A percentile compares a stretch with the other conserved stretches of the same genome.
These are phyloP conservation scores for Paspalum notatum DNA, from an alignment of 176 grass and related monocot species.

Conservation along the genomic window DNA sequence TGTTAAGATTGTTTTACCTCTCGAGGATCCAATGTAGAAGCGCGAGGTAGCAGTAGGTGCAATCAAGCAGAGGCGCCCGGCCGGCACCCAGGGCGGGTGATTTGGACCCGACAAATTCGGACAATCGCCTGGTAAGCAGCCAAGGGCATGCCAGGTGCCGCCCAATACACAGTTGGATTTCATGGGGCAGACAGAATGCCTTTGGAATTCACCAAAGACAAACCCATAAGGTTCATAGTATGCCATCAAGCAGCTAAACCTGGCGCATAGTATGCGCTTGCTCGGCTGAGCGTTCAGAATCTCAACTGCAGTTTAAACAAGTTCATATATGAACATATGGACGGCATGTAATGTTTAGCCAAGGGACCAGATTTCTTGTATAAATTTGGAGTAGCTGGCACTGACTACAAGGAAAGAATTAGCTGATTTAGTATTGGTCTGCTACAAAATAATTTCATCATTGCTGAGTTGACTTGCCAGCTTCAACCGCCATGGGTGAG, in stretches of 20 bases:
- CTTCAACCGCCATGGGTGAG: conserved; percentile 36
- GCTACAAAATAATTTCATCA: conserved; percentile 36
- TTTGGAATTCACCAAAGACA: not conserved
- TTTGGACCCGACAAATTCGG: too few relatives aligned
- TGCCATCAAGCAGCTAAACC: too few relatives aligned
- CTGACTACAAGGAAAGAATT: conserved; percentile 21
- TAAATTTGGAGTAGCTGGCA: conserved; percentile 19
- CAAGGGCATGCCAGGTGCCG: conserved; percentile 6
- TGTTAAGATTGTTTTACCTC: too few relatives aligned
- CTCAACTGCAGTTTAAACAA: not conserved
- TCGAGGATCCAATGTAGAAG: too few relatives aligned
- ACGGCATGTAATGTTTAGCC: not conserved
- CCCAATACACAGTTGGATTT: not conserved
- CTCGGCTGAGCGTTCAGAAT: not conserved
- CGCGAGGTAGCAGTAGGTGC: too few relatives aligned
- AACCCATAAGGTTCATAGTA: too few relatives aligned
- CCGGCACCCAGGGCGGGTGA: too few relatives aligned
- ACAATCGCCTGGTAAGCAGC: not conserved
- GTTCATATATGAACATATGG: not conserved
- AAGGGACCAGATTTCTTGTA: conserved; percentile 1
- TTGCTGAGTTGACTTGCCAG: conserved; percentile 37
- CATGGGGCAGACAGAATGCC: not conserved
- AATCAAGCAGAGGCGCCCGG: too few relatives aligned
- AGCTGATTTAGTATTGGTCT: not conserved
- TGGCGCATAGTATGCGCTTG: too few relatives aligned